Evolutionary conservation across 148 eudicot genomes (phyloP), one percentile per base, ranked within the genome.

Genomic region (Pouteria glomerata): DNA sequence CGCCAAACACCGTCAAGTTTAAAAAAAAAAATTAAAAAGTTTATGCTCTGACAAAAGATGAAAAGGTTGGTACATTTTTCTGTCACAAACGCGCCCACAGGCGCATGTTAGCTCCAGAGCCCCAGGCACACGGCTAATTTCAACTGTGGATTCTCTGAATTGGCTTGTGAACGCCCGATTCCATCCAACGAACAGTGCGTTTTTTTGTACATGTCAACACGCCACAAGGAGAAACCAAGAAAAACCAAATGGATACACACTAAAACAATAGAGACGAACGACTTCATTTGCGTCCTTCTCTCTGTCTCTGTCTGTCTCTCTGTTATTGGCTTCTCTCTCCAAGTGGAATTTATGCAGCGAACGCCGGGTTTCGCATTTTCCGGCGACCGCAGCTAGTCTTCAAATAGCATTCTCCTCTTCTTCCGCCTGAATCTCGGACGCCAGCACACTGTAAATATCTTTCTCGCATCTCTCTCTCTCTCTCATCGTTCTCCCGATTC

Each of bases 311-410:
- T 68, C 73, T 41, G 45, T 68, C 71, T 48, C 57, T 51, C 52
- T 48, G 60, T 44, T 69, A 24, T 61, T 48, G 19, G 16, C 1
- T 24, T 18, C 42, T 33, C 52, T 63, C 41, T 7, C 7, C 59
- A 70, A 53, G 71, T 71, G 80, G 77, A 76, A 73, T 71, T 80
- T 69, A 60, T 76, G 75, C 79, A 76, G 69, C 70, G 57, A 67
- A 50, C 77, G 76, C 75, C 77, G 89, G 85, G 85, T 86, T 84
- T 83, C 76, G 82, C 82, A 80, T 82, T 75, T 82, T 82, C 71
- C 73, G 82, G 78, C 81, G 27, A 19, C 39, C 34, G 10, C 64
- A 48, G 66, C 60, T 30, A 50, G 30, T 51, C 35, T 33, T n/a
- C 35, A 48, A 56, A 13, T 34, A 51, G 14, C 29, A 23, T 23